Percentiles rank a stretch among this genome's conserved stretches.
Evolutionary conservation across 2,329 filamentous ascomycete species (phyloP).

Genomic region (Golovinomyces cichoracearum): DNA sequence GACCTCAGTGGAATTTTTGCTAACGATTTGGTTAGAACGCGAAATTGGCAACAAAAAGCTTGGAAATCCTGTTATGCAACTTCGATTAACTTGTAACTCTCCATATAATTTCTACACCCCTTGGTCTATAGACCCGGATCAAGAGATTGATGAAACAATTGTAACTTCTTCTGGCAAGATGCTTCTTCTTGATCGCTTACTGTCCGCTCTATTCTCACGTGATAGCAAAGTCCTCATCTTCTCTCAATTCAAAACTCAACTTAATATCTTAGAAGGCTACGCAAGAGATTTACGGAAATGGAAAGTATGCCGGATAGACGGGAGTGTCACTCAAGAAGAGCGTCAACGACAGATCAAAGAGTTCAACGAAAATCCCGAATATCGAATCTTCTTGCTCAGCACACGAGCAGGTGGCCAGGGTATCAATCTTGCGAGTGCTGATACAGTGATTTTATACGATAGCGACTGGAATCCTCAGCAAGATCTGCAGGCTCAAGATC

Average conservation of each 20-base stretch:
- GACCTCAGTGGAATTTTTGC: too few species aligned
- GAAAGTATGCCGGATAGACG: slow-evolving; percentile 75
- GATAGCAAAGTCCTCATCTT: slow-evolving; percentile 88
- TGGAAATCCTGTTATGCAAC: slow-evolving; percentile 77
- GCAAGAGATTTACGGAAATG: slow-evolving; percentile 50
- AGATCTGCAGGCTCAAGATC: slow-evolving; percentile 86
- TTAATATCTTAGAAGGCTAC: slow-evolving; percentile 78
- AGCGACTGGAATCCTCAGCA: slow-evolving; percentile 89
- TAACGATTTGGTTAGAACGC: too few species aligned
- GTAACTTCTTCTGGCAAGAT: slow-evolving; percentile 85
- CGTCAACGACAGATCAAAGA: slow-evolving; percentile 40
- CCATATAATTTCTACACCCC: slow-evolving; percentile 96
- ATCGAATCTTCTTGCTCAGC: slow-evolving; percentile 13
- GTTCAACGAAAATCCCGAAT: slow-evolving; percentile 1
- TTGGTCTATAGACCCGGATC: slow-evolving; percentile 35
- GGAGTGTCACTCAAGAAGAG: slow-evolving; percentile 50
- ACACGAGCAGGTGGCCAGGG: slow-evolving; percentile 84
- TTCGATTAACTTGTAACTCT: slow-evolving; percentile 73
- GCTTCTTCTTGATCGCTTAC: slow-evolving; percentile 67
- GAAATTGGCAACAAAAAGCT: slow-evolving; percentile 80
- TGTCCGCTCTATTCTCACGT: slow-evolving; percentile 44
- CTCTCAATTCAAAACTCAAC: slow-evolving; percentile 82
- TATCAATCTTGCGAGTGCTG: slow-evolving; percentile 76
- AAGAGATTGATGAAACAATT: slow-evolving; percentile 49
- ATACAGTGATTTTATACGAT: slow-evolving; percentile 83